phyloP scores from a whole-genome alignment of 768 basidiomycete genomes.

The Hydnum rufescens region DNA sequence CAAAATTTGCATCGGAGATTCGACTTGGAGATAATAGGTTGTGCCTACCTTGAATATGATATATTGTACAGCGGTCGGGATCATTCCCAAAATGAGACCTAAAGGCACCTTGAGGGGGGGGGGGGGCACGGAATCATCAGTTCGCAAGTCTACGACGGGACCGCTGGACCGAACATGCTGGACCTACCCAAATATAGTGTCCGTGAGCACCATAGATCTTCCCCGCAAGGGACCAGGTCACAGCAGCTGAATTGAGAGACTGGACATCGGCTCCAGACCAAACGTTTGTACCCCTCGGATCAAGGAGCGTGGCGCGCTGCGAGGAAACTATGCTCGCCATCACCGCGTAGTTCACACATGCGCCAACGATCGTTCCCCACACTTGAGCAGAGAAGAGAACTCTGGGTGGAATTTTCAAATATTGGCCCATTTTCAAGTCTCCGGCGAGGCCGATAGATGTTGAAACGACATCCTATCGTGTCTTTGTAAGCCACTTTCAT shows the following conservation, averaged over 20 bases:
- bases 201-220: constrained; percentile 33
- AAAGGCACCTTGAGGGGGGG: not conserved
- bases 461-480: not conserved
- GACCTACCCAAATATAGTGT: constrained; percentile 31
- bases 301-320: constrained; percentile 23
- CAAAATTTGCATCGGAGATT: not conserved
- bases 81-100: constrained; percentile 27
- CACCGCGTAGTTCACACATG: constrained; percentile 21
- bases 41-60: constrained; percentile 27
- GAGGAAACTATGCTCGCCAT: constrained; percentile 19
- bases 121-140: not conserved
- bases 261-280: constrained; percentile 39
- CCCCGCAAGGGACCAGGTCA: constrained; percentile 46
- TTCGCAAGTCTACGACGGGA: too few species aligned
- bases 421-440: constrained; percentile 20
- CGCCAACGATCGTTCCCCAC: constrained; percentile 41
- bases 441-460: constrained; percentile 27
- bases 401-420: constrained; percentile 47
- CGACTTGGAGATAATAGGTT: not conserved
- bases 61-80: constrained; percentile 34
- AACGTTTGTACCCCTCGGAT: constrained; percentile 35
- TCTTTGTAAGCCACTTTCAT: not conserved
- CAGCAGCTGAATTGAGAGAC: constrained; percentile 34
- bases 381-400: constrained; percentile 44
- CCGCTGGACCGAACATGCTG: too few species aligned